Evolutionary conservation across 805 yeast species (phyloP).

Genomic region (Kluyveromyces lactis): DNA sequence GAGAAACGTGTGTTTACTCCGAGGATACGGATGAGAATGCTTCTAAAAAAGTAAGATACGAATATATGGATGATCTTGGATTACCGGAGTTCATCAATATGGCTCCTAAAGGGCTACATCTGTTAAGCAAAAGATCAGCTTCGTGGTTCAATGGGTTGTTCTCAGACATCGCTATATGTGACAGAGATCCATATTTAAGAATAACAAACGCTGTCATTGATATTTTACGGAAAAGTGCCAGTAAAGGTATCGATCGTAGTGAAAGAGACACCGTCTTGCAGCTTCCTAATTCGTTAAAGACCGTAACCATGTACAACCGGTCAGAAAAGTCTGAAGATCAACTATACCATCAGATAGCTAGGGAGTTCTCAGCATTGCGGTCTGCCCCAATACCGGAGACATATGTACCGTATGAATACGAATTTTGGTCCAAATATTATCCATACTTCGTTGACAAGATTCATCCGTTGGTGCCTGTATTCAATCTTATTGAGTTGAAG

Average conservation of each 20-base stretch:
- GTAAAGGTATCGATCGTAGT: neutral
- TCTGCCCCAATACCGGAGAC: neutral
- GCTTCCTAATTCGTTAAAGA: conserved; percentile 2
- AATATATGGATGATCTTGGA: neutral
- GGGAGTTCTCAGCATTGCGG: neutral
- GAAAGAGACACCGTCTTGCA: neutral
- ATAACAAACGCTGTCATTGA: conserved; percentile 1
- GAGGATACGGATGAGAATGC: neutral
- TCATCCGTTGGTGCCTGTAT: conserved; percentile 18
- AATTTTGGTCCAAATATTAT: conserved; percentile 14
- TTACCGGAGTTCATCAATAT: conserved; percentile 13
- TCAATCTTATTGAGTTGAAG: conserved; percentile 13
- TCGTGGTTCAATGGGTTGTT: conserved; percentile 16
- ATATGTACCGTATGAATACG: conserved; percentile 12
- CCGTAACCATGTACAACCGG: neutral
- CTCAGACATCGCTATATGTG: conserved; percentile 19
- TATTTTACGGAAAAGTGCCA: neutral
- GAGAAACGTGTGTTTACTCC: conserved; percentile 15
- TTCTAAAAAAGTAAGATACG: neutral
- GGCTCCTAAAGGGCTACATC: conserved; percentile 18
- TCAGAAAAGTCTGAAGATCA: conserved; percentile 1
- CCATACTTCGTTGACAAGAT: conserved; percentile 18
- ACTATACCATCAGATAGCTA: conserved; percentile 1
- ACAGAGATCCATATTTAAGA: conserved; percentile 23
- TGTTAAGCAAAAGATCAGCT: conserved; percentile 24